Evolutionary conservation across 257 asterid species (phyloP), one percentile per base, ranked within the genome.

Genomic region (Voacanga thouarsii): DNA sequence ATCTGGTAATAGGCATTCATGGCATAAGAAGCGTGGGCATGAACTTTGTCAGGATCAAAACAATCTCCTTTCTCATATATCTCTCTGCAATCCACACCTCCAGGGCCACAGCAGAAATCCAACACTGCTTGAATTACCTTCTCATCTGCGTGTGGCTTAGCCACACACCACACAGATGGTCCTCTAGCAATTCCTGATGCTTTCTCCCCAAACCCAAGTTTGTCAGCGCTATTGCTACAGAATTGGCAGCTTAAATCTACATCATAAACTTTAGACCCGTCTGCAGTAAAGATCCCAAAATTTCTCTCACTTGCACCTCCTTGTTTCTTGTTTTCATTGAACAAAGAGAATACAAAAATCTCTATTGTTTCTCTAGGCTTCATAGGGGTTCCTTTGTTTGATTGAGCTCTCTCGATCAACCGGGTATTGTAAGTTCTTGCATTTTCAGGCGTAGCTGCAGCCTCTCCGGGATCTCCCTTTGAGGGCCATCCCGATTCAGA

Each of bases 271-370:
- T 77, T 78, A 44, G 96, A 89, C n/a, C 98, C 98, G 72, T 93
- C 98, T 44, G 92, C 84, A 84, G 89, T 87, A 71, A 91, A 93
- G 87, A 93, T 65, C 26, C 98, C 98, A 55, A 91, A 91, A 72
- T 93, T 91, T 47, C 94, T 91, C 89, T 93, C 98, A 1, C 96
- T 90, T 23, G 92, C 89, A 0, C 92, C 97, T 0, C 97, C 97
- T 4, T 93, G 90, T 82, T 93, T 91, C 80, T 49, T 75, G 64
- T 93, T 85, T 68, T 93, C 98, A 16, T 91, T 93, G 50, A 93
- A 93, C 84, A 93, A 43, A 0, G 98, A 96, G 39, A 93, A 93
- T 10, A 93, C 68, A 50, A 91, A 91, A 11, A 96, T 96, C 86
- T 85, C 88, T n/a, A 83, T 85, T 15, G 71, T 78, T 15, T 53